Base-by-base conservation (phyloP, 139 green algal species). In the Chlorella sp. region DNA sequence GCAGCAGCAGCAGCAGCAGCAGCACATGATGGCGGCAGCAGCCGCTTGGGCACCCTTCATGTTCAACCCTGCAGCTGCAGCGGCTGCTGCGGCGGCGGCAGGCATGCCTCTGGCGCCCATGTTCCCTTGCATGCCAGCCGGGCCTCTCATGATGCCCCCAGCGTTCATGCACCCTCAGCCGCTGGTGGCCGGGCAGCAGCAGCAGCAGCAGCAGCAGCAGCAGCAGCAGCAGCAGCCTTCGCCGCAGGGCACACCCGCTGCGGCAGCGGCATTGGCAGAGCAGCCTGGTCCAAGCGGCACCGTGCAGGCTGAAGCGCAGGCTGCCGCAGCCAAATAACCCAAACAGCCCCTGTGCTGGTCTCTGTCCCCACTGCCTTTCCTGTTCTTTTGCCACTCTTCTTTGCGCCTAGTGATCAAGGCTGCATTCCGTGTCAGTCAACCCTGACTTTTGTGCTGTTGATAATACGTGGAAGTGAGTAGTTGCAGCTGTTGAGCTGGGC, bases 141-240 rank as follows among this genome's bases (percentile, higher is more conserved):
- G 16, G 17, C 71, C 74, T 32, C 26, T 60, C 75, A 70, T 82
- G 34, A 57, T 82, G 57, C 75, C 56, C 34, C 57, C 75, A 30
- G 21, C 69, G 11, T 81, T 81, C 41, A 68, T 78, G 65, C 80
- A 78, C 44, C 74, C 36, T 26, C 74, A 81, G n/a, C 55, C 51
- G 68, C 44, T 55, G 7, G 44, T 11, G 11, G 44, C 44, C 44
- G 44, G 44, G 44, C 44, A 7, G 11, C 7, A 11, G 69, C 64
- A 38, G 44, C 72, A 26, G 75, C 80, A 86, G 41, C 39, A 82
- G 41, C 34, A 69, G 39, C 39, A 79, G 56, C 82, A 85, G 69
- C n/a, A 32, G 21, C 68, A 82, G 63, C 78, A 84, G 79, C 70
- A 74, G 15, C 16, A 25, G n/a, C 75, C 57, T 17, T 18, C 15